A percentile compares a stretch with the other conserved stretches of the same genome.
phyloP scores from a whole-genome alignment of 2,329 filamentous ascomycete species.

The Aureobasidium sp. region DNA sequence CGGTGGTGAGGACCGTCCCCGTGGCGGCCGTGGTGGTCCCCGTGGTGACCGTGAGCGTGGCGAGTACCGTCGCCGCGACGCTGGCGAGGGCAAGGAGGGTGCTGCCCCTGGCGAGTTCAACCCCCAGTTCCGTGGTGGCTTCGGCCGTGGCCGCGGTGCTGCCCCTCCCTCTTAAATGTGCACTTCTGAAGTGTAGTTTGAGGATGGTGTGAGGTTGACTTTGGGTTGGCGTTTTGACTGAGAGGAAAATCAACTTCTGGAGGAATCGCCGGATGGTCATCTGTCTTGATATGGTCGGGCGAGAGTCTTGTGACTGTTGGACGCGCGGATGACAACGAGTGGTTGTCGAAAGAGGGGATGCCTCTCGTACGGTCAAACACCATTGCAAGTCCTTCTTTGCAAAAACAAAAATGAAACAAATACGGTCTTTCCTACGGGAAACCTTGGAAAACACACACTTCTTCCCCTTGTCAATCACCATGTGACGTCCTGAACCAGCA shows the following conservation, averaged over 20 bases:
- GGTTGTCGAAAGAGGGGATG: neutral
- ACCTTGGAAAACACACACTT: neutral
- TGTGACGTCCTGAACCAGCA: neutral
- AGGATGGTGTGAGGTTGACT: neutral
- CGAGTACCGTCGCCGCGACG: constrained; percentile 74
- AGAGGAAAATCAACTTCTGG: neutral
- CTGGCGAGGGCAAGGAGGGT: constrained; percentile 65
- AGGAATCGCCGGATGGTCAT: neutral
- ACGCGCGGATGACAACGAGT: neutral
- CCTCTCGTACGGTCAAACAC: neutral
- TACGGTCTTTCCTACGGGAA: constrained; percentile 9
- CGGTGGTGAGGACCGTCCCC: constrained; percentile 69
- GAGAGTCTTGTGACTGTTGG: constrained; percentile 4
- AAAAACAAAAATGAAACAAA: constrained; percentile 7
- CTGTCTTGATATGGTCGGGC: constrained; percentile 7
- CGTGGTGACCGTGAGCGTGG: constrained; percentile 65
- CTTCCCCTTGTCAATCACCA: neutral
- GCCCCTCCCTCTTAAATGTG: constrained; percentile 37
- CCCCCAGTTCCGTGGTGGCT: constrained; percentile 60
- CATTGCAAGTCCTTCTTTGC: constrained; percentile 2
- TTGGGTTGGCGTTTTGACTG: neutral
- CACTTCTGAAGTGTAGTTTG: neutral
- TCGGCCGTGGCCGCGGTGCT: constrained; percentile 77
- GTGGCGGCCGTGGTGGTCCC: constrained; percentile 73
- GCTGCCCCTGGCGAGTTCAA: constrained; percentile 87